These are phyloP conservation scores for Rhynchosporium agropyri DNA, from an alignment of 2,329 filamentous ascomycete species.

Conservation along the genomic window DNA sequence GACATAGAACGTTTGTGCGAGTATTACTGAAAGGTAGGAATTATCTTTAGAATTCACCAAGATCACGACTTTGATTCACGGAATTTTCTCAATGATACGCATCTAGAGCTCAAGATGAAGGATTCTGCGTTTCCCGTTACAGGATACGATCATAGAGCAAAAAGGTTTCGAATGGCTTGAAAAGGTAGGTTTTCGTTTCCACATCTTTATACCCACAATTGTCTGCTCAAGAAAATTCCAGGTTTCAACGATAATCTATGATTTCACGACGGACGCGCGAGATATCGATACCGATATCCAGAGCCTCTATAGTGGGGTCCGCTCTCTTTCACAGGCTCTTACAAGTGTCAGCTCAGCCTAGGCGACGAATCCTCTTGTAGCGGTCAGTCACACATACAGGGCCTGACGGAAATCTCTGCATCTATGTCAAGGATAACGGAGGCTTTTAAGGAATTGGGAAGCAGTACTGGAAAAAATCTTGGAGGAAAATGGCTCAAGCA, in stretches of 20 bases:
- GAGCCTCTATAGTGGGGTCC: not conserved
- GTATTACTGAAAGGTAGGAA: too few species aligned
- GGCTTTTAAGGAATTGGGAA: not conserved
- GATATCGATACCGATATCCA: constrained; percentile 1
- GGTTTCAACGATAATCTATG: constrained; percentile 4
- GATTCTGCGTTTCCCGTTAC: too few species aligned
- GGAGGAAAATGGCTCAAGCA: not conserved
- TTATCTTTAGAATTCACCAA: too few species aligned
- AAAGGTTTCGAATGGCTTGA: too few species aligned
- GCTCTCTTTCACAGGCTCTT: not conserved
- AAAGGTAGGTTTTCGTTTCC: not conserved
- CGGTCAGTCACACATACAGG: not conserved
- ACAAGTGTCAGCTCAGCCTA: not conserved
- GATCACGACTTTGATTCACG: too few species aligned
- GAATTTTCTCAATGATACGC: too few species aligned
- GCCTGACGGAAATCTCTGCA: not conserved
- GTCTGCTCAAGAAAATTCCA: not conserved
- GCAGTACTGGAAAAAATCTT: not conserved
- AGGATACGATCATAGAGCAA: too few species aligned
- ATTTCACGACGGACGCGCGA: not conserved
- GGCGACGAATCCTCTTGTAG: constrained; percentile 1
- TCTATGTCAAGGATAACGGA: constrained; percentile 3
- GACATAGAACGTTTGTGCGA: too few species aligned
- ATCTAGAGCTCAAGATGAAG: too few species aligned
- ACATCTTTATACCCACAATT: not conserved